phyloP scores from a whole-genome alignment of 2,329 filamentous ascomycete genomes.

The Pezicula rhizophila region DNA sequence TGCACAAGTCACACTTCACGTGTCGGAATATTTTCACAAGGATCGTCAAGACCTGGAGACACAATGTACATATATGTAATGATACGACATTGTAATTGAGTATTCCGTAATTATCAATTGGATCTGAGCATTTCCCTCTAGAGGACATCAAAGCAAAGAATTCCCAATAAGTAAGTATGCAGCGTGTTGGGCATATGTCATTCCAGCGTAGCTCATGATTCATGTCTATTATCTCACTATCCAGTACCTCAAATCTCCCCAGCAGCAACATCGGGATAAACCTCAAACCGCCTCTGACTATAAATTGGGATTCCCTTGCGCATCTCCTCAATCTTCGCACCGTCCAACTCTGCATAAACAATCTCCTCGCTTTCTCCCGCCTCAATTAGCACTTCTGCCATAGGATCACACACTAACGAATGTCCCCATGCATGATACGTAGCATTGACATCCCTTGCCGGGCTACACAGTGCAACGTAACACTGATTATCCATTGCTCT shows the following conservation, averaged over 20 bases:
- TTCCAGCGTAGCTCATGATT: background rate
- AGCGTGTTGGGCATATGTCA: background rate
- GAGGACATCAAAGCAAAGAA: too few relatives aligned
- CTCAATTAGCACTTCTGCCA: constrained; percentile 75
- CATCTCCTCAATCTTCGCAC: constrained; percentile 63
- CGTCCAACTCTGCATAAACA: constrained; percentile 65
- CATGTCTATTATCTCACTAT: background rate
- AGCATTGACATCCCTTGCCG: constrained; percentile 71
- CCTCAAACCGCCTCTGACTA: constrained; percentile 83
- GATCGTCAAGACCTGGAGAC: too few relatives aligned
- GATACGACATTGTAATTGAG: too few relatives aligned
- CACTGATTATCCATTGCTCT: constrained; percentile 90
- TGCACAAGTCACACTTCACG: too few relatives aligned
- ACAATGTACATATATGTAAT: too few relatives aligned
- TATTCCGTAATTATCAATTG: too few relatives aligned
- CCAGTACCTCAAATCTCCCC: constrained; percentile 33
- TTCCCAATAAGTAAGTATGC: background rate
- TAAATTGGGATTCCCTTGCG: constrained; percentile 80
- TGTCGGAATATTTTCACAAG: too few relatives aligned
- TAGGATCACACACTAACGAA: constrained; percentile 80
- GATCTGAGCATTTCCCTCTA: too few relatives aligned
- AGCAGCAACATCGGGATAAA: constrained; percentile 83
- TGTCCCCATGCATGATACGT: constrained; percentile 90
- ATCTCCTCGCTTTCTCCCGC: constrained; percentile 73
- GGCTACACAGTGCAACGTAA: constrained; percentile 89